A percentile compares a stretch with the other conserved stretches of the same genome.
phyloP scores from a whole-genome alignment of 164 flowering plant species.

The Aristolochia californica region DNA sequence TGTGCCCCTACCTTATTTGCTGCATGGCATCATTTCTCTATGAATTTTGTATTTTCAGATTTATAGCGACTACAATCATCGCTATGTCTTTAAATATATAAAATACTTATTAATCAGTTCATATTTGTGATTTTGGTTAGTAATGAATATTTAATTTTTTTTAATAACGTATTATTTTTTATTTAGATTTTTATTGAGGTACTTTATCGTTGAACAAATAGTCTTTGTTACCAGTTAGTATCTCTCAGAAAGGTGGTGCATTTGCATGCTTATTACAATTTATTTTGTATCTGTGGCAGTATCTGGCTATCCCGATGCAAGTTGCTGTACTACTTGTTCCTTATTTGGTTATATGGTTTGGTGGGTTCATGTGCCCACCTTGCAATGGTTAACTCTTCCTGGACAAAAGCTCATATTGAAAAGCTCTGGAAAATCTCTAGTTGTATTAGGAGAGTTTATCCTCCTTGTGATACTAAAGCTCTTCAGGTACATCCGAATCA shows the following conservation, averaged over 20 bases:
- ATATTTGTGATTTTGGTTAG: no score
- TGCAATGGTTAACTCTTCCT: constrained; percentile 90
- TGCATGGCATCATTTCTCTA: no score
- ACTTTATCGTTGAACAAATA: no score
- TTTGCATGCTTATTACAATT: no score
- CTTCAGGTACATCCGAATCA: constrained; percentile 56
- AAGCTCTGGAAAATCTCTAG: constrained; percentile 69
- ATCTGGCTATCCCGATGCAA: constrained; percentile 61
- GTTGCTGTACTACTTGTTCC: constrained; percentile 54
- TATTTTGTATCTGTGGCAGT: constrained; percentile 30
- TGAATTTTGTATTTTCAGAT: no score
- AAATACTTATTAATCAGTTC: no score
- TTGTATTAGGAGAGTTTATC: constrained; percentile 65
- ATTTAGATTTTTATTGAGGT: neutral
- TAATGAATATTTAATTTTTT: neutral
- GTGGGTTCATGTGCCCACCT: constrained; percentile 82
- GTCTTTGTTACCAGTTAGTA: no score
- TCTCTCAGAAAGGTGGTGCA: no score
- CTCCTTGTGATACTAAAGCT: constrained; percentile 92
- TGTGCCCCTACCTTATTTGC: no score
- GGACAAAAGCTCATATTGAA: constrained; percentile 78
- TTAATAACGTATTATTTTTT: neutral
- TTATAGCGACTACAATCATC: no score
- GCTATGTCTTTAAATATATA: no score
- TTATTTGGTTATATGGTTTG: constrained; percentile 77